phyloP scores from a whole-genome alignment of 352 stramenopile species.

The Pythium rhizo-oryzae region DNA sequence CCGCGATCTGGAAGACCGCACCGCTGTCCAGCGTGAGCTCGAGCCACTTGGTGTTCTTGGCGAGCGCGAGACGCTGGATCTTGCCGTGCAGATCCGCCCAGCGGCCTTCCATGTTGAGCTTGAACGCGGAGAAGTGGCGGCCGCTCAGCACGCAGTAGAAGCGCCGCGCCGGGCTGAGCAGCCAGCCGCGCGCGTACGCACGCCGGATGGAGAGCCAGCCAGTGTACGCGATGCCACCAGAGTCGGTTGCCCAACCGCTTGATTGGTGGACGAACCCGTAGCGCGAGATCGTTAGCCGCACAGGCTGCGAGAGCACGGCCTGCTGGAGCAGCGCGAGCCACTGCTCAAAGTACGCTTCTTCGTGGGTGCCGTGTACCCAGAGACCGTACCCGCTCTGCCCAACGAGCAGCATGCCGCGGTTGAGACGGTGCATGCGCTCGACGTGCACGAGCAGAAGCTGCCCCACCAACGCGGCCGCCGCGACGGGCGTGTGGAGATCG shows the following conservation, averaged over 20 bases:
- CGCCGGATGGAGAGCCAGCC: constrained; percentile 38
- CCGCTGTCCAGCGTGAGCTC: constrained; percentile 28
- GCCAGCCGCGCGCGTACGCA: constrained; percentile 18
- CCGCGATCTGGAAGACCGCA: constrained; percentile 4
- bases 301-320: constrained; percentile 22
- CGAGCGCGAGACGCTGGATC: constrained; percentile 16
- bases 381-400: constrained; percentile 31
- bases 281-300: constrained; percentile 11
- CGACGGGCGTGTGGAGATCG: not conserved
- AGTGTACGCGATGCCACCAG: constrained; percentile 18
- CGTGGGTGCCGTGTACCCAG: constrained; percentile 43
- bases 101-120: constrained; percentile 45
- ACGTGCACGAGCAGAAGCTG: constrained; percentile 31
- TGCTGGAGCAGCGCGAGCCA: constrained; percentile 37
- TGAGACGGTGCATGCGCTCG: constrained; percentile 46
- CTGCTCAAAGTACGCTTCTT: constrained; percentile 36
- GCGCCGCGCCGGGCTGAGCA: constrained; percentile 21
- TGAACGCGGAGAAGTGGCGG: constrained; percentile 35
- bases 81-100: constrained; percentile 40
- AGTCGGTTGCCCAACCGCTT: constrained; percentile 1
- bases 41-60: constrained; percentile 28
- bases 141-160: constrained; percentile 45
- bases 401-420: constrained; percentile 44
- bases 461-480: not conserved
- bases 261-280: constrained; percentile 27